A percentile compares a stretch with the other conserved stretches of the same genome.
These are phyloP conservation scores for Avicennia marina DNA, from an alignment of 257 asterid species.

Conservation along the genomic window DNA sequence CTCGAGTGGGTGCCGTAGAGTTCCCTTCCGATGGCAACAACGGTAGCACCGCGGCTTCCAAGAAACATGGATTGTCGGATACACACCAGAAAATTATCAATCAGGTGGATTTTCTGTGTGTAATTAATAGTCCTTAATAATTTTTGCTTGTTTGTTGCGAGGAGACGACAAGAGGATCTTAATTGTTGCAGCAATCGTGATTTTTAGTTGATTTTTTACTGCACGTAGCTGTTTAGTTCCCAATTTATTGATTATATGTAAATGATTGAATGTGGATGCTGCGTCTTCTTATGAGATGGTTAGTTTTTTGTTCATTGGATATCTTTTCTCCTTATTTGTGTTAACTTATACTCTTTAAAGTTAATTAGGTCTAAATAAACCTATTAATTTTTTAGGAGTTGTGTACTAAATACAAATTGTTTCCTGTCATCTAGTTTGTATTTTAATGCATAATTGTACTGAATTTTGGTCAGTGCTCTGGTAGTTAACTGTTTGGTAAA, in stretches of 20 bases:
- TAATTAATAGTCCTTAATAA: too few relatives aligned
- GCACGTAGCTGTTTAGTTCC: too few relatives aligned
- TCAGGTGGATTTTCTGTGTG: slow-evolving; percentile 39
- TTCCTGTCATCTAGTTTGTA: background rate
- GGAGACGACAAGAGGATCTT: background rate
- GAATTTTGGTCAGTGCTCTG: background rate
- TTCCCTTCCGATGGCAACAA: slow-evolving; percentile 27
- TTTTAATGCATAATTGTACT: too few relatives aligned
- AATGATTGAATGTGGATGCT: background rate
- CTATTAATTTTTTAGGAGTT: background rate
- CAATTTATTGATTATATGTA: too few relatives aligned
- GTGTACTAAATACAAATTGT: background rate
- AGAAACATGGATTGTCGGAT: slow-evolving; percentile 45
- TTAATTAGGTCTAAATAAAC: background rate
- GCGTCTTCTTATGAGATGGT: background rate
- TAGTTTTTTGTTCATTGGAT: background rate
- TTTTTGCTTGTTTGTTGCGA: background rate
- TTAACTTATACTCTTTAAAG: background rate
- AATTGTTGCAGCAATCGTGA: background rate
- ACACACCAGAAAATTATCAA: slow-evolving; percentile 56
- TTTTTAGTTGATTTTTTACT: slow-evolving; percentile 4
- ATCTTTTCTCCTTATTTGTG: background rate
- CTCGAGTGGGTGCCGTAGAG: slow-evolving; percentile 30
- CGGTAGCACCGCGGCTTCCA: slow-evolving; percentile 20
- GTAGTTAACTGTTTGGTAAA: background rate